These are phyloP conservation scores for Choanephora cucurbitarum DNA, from an alignment of 371 early-diverging fungal genomes.

Conservation along the genomic window DNA sequence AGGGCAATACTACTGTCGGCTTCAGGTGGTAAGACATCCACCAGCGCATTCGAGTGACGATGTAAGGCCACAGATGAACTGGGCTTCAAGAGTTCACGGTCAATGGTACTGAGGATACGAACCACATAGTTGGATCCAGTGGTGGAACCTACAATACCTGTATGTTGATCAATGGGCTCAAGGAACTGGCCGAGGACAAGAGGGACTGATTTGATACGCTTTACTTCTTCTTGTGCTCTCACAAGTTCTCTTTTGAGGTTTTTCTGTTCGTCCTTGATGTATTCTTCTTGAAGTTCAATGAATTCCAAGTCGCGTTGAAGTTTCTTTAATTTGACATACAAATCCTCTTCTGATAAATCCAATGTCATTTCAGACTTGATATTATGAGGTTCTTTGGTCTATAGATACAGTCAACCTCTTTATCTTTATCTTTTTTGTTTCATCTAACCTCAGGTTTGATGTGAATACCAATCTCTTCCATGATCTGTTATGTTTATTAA, in stretches of 20 bases:
- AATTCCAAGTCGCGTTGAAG: constrained; percentile 96
- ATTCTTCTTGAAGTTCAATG: constrained; percentile 95
- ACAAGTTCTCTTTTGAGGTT: constrained; percentile 96
- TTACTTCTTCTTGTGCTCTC: constrained; percentile 98
- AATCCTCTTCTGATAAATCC: constrained; percentile 76
- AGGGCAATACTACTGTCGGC: constrained; percentile 97
- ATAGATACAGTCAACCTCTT: too few relatives aligned
- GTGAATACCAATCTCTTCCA: constrained; percentile 53
- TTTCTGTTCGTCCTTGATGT: constrained; percentile 98
- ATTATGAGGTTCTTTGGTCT: constrained; percentile 30
- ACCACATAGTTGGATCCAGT: constrained; percentile 97
- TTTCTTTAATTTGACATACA: constrained; percentile 93
- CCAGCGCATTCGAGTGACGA: constrained; percentile 98
- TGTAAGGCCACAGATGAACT: constrained; percentile 97
- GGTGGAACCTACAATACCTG: constrained; percentile 98
- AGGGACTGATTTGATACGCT: constrained; percentile 99
- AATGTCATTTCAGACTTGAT: constrained; percentile 45
- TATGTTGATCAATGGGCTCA: constrained; percentile 98
- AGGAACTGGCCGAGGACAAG: constrained; percentile 99
- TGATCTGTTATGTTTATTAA: constrained; percentile 4
- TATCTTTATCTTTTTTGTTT: background rate
- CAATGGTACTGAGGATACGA: constrained; percentile 97
- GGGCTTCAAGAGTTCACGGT: constrained; percentile 98
- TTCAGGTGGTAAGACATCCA: constrained; percentile 96
- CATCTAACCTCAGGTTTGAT: constrained; percentile 40